Conservation (phyloP, 2,329 filamentous ascomycete genomes). For the Pseudogymnoascus sp. region DNA sequence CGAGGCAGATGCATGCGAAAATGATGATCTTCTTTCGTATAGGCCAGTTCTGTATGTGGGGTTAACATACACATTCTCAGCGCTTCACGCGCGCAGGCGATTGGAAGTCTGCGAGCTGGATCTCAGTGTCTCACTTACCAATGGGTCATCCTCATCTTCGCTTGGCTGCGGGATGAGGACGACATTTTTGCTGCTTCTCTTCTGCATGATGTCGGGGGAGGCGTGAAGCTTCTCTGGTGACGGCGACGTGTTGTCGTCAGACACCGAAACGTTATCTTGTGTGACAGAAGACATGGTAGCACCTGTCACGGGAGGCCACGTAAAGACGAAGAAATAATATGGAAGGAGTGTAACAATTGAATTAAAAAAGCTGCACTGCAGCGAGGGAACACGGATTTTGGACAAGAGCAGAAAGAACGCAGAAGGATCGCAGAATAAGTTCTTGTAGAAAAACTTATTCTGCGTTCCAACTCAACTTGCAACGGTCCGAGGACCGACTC, state of each 20-base stretch:
- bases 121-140: conserved; percentile 23
- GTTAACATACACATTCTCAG: not conserved
- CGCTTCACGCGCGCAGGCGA: not conserved
- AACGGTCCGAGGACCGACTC: not conserved
- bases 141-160: conserved; percentile 39
- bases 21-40: conserved; percentile 6
- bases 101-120: not conserved
- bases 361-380: not conserved
- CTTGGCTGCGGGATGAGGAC: conserved; percentile 42
- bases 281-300: not conserved
- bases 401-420: not conserved
- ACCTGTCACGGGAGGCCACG: not conserved
- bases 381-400: not conserved
- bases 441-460: not conserved
- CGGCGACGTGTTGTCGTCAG: not conserved
- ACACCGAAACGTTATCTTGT: not conserved
- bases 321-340: not conserved
- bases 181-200: not conserved
- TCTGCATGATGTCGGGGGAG: not conserved
- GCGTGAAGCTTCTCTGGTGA: conserved; percentile 4
- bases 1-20: not conserved
- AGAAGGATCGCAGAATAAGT: not conserved
- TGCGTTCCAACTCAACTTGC: not conserved
- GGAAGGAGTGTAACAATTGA: not conserved
- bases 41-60: not conserved